These are phyloP conservation scores for Trametes maxima DNA, from an alignment of 768 basidiomycete species.

Conservation along the genomic window DNA sequence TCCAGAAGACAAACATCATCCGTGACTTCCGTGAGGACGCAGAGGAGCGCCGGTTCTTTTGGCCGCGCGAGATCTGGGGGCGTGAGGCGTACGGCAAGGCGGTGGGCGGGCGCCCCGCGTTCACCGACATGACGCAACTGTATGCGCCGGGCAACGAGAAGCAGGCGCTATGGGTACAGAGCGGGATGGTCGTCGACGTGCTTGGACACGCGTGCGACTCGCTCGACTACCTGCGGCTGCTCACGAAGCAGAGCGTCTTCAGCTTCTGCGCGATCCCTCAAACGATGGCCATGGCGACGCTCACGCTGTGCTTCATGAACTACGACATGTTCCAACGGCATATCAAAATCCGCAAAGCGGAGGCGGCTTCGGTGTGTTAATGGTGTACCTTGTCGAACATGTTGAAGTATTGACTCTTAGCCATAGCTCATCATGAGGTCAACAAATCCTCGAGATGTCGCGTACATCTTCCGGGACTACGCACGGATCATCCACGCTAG, in stretches of 20 bases:
- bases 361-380: slow-evolving; percentile 68
- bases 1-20: slow-evolving; percentile 98
- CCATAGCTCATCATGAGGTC: slow-evolving; percentile 86
- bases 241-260: slow-evolving; percentile 92
- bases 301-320: slow-evolving; percentile 94
- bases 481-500: slow-evolving; percentile 83
- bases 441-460: slow-evolving; percentile 90
- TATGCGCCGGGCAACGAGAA: slow-evolving; percentile 55
- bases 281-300: slow-evolving; percentile 94
- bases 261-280: slow-evolving; percentile 95
- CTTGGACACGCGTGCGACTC: slow-evolving; percentile 82
- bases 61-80: slow-evolving; percentile 93
- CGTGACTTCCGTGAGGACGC: slow-evolving; percentile 93
- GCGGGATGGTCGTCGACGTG: slow-evolving; percentile 88
- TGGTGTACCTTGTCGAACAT: not conserved
- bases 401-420: not conserved
- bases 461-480: slow-evolving; percentile 83
- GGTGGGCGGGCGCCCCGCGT: slow-evolving; percentile 35
- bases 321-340: slow-evolving; percentile 80
- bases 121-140: slow-evolving; percentile 73
- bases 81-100: slow-evolving; percentile 50
- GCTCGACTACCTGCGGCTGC: slow-evolving; percentile 84
- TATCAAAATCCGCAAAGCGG: slow-evolving; percentile 93
- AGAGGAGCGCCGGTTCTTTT: slow-evolving; percentile 84
- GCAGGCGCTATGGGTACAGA: slow-evolving; percentile 79